These are phyloP conservation scores for Hippophae tibetana DNA, from an alignment of 306 rosid genomes.

Conservation along the genomic window DNA sequence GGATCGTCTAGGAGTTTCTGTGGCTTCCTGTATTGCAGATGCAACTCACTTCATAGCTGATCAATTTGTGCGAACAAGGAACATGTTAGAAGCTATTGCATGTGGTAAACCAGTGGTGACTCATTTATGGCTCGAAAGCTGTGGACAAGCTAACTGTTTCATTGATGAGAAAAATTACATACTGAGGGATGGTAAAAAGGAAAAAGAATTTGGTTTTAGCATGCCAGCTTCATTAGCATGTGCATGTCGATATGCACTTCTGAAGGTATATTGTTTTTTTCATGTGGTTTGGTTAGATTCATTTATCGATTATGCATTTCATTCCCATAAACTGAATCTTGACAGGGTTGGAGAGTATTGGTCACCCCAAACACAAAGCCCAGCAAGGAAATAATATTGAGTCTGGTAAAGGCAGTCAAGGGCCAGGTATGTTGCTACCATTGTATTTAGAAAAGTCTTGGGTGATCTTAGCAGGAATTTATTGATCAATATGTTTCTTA, in stretches of 20 bases:
- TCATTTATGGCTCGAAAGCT: slow-evolving; percentile 86
- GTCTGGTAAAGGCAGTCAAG: slow-evolving; percentile 60
- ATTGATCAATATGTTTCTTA: neutral
- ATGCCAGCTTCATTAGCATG: slow-evolving; percentile 69
- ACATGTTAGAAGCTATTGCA: slow-evolving; percentile 93
- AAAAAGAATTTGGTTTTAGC: slow-evolving; percentile 82
- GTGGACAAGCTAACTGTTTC: slow-evolving; percentile 88
- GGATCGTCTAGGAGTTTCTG: slow-evolving; percentile 58
- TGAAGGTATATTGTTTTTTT: slow-evolving; percentile 35
- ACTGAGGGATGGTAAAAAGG: slow-evolving; percentile 74
- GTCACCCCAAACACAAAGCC: slow-evolving; percentile 82
- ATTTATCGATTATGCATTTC: slow-evolving; percentile 15
- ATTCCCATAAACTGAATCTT: slow-evolving; percentile 8
- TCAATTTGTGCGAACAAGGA: slow-evolving; percentile 79
- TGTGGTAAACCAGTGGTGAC: slow-evolving; percentile 84
- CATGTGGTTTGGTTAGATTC: slow-evolving; percentile 8
- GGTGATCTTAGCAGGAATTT: neutral
- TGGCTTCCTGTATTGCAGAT: slow-evolving; percentile 58
- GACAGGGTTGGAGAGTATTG: slow-evolving; percentile 75
- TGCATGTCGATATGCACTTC: slow-evolving; percentile 62
- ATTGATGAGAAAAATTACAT: slow-evolving; percentile 75
- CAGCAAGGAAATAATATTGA: slow-evolving; percentile 56
- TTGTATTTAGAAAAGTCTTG: neutral
- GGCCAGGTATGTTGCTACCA: slow-evolving; percentile 52
- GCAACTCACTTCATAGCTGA: slow-evolving; percentile 93